These are phyloP conservation scores for Coriaria nepalensis DNA, from an alignment of 306 rosid species.

Conservation along the genomic window DNA sequence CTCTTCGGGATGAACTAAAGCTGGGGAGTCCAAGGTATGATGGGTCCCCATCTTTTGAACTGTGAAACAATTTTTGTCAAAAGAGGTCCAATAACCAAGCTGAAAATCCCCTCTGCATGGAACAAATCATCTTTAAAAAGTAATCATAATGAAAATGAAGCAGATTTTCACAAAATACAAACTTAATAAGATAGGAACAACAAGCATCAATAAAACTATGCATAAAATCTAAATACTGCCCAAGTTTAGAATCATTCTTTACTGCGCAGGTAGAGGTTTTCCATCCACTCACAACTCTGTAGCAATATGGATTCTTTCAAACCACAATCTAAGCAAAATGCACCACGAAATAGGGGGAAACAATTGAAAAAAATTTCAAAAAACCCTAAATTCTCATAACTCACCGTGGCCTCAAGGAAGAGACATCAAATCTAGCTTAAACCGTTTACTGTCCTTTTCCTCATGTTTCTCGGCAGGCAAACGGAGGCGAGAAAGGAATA, in stretches of 20 bases:
- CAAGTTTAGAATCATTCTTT: no score
- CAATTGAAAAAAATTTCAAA: no score
- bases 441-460: not conserved
- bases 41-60: constrained; percentile 32
- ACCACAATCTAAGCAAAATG: no score
- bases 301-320: no score
- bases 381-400: no score
- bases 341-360: no score
- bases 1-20: constrained; percentile 18
- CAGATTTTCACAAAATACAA: not conserved
- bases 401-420: no score
- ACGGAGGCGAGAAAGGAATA: not conserved
- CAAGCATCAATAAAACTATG: not conserved
- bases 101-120: constrained; percentile 2
- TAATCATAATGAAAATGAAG: no score
- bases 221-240: not conserved
- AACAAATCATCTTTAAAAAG: no score
- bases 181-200: not conserved
- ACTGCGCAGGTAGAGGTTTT: not conserved
- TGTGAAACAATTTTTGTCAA: constrained; percentile 8
- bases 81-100: constrained; percentile 9
- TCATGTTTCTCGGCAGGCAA: constrained; percentile 7
- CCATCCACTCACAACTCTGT: no score
- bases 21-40: constrained; percentile 21
- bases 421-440: not conserved